phyloP scores from a whole-genome alignment of 495 filamentous ascomycete genomes.

The Trichoderma erinaceum region DNA sequence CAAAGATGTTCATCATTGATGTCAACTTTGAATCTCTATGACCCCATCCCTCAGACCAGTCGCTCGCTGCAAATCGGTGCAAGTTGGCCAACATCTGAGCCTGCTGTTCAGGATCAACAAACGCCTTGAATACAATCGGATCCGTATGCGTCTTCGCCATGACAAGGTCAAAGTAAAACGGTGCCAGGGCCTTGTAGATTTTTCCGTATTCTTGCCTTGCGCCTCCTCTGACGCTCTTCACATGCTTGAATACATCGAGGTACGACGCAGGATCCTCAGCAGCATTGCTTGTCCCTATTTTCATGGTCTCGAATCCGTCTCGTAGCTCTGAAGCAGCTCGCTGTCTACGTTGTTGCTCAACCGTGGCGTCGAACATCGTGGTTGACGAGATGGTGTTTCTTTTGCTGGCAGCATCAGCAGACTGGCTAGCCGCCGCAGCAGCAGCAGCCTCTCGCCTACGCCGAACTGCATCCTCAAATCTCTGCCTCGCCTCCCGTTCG shows the following conservation, averaged over 20 bases:
- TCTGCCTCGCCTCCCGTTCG: conserved; percentile 73
- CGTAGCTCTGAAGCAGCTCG: conserved; percentile 31
- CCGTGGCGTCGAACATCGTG: conserved; percentile 67
- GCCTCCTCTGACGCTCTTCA: conserved; percentile 74
- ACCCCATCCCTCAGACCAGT: conserved; percentile 67
- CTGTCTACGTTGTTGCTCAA: conserved; percentile 48
- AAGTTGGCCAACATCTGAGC: conserved; percentile 81
- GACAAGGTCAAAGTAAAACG: conserved; percentile 80
- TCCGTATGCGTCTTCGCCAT: conserved; percentile 68
- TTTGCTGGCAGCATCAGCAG: neutral
- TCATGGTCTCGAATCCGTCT: conserved; percentile 65
- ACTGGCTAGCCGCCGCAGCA: neutral
- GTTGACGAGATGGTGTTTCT: neutral
- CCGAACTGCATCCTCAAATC: conserved; percentile 67
- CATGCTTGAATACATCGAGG: conserved; percentile 59
- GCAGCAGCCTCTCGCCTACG: conserved; percentile 53
- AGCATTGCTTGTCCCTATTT: conserved; percentile 31
- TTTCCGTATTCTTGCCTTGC: conserved; percentile 87
- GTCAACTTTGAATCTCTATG: conserved; percentile 63
- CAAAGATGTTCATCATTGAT: conserved; percentile 75
- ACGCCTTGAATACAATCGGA: conserved; percentile 76
- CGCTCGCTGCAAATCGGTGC: conserved; percentile 68
- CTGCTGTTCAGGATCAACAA: conserved; percentile 80
- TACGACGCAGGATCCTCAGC: conserved; percentile 50
- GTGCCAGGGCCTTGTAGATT: conserved; percentile 79